phyloP scores from a whole-genome alignment of 768 basidiomycete genomes.

The Gloeostereum incarnatum region DNA sequence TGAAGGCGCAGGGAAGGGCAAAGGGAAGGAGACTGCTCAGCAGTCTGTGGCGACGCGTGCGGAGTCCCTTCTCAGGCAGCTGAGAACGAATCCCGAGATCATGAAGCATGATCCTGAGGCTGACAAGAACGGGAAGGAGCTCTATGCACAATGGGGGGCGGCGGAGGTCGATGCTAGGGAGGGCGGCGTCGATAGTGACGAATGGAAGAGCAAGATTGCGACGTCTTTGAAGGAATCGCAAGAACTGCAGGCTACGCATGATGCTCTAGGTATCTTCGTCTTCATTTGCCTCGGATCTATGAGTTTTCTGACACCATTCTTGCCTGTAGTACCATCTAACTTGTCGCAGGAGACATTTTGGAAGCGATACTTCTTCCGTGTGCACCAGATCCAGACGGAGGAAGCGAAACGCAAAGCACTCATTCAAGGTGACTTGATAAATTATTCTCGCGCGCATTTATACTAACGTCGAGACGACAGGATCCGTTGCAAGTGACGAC shows the following conservation, averaged over 20 bases:
- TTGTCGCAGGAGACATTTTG: slow-evolving; percentile 67
- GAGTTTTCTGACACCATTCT: slow-evolving; percentile 5
- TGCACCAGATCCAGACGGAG: slow-evolving; percentile 71
- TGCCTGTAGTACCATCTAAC: slow-evolving; percentile 54
- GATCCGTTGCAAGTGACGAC: slow-evolving; percentile 66
- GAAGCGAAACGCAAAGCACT: slow-evolving; percentile 73
- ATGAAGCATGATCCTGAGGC: slow-evolving; percentile 67
- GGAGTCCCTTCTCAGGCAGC: slow-evolving; percentile 62
- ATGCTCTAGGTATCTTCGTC: slow-evolving; percentile 46
- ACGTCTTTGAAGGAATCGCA: slow-evolving; percentile 37
- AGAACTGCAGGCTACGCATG: slow-evolving; percentile 43
- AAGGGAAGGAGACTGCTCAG: slow-evolving; percentile 32
- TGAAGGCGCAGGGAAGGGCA: slow-evolving; percentile 20
- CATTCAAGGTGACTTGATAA: slow-evolving; percentile 59
- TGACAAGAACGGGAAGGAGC: slow-evolving; percentile 43
- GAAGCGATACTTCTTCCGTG: slow-evolving; percentile 86
- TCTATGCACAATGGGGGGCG: slow-evolving; percentile 50
- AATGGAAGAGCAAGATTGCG: slow-evolving; percentile 45
- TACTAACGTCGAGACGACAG: slow-evolving; percentile 19
- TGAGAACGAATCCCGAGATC: slow-evolving; percentile 69
- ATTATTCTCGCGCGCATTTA: background rate
- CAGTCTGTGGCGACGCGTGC: slow-evolving; percentile 64
- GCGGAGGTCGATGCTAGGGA: slow-evolving; percentile 41
- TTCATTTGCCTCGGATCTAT: slow-evolving; percentile 3
- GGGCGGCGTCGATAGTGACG: slow-evolving; percentile 47